These are phyloP conservation scores for Fusarium citri DNA, from an alignment of 2,329 filamentous ascomycete species.

Conservation along the genomic window DNA sequence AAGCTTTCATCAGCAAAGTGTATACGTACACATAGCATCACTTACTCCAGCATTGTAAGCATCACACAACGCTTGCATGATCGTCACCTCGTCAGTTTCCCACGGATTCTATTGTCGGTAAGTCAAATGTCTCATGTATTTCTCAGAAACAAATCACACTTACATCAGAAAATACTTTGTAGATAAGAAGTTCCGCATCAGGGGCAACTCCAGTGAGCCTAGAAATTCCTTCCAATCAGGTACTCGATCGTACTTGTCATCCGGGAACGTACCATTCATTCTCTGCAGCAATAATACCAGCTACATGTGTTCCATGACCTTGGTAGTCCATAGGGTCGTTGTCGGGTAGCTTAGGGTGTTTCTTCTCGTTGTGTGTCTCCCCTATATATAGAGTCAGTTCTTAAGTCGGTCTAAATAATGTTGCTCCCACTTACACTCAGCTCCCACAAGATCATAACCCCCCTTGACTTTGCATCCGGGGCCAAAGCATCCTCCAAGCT, in stretches of 20 bases:
- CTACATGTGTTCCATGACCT: slow-evolving; percentile 56
- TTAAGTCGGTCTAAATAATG: background rate
- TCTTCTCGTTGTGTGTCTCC: slow-evolving; percentile 48
- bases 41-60: slow-evolving; percentile 51
- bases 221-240: slow-evolving; percentile 11
- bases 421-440: slow-evolving; percentile 44
- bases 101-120: slow-evolving; percentile 39
- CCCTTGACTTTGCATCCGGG: slow-evolving; percentile 54
- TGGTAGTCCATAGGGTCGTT: slow-evolving; percentile 51
- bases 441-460: slow-evolving; percentile 54
- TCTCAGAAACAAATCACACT: background rate
- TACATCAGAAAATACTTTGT: slow-evolving; percentile 57
- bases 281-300: slow-evolving; percentile 62
- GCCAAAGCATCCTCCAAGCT: slow-evolving; percentile 56
- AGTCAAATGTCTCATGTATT: background rate
- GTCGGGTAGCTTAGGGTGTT: slow-evolving; percentile 50
- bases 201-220: slow-evolving; percentile 60
- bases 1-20: background rate
- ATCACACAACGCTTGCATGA: slow-evolving; percentile 54
- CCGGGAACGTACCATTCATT: slow-evolving; percentile 47
- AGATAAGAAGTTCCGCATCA: slow-evolving; percentile 57
- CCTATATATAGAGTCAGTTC: slow-evolving; percentile 41
- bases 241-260: background rate
- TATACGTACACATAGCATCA: background rate
- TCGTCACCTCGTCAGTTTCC: slow-evolving; percentile 50